Conservation (phyloP, 768 basidiomycete species). For the Lactarius hatsudake region DNA sequence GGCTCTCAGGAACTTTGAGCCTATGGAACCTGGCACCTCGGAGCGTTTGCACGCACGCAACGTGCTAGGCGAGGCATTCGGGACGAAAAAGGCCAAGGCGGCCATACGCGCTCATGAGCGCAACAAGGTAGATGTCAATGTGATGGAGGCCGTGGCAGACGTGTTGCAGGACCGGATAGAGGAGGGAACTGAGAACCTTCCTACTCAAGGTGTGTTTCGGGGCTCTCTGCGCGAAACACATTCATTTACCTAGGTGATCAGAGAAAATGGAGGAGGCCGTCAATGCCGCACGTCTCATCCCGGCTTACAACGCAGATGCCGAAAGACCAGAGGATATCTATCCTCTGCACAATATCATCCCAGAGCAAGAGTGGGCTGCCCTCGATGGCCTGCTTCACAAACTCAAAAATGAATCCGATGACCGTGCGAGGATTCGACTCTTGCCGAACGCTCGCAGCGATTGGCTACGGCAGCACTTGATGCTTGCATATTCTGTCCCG, state of each 20-base stretch:
- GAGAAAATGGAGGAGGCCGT: conserved; percentile 65
- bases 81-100: conserved; percentile 90
- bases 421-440: conserved; percentile 49
- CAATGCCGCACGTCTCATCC: conserved; percentile 70
- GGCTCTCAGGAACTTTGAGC: conserved; percentile 65
- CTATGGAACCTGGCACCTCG: conserved; percentile 48
- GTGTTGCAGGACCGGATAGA: conserved; percentile 84
- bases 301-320: conserved; percentile 67
- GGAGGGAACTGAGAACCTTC: conserved; percentile 62
- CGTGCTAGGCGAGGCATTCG: conserved; percentile 88
- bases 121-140: conserved; percentile 83
- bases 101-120: conserved; percentile 83
- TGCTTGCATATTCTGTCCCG: conserved; percentile 39
- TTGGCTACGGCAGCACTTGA: conserved; percentile 72
- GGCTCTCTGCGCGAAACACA: neutral
- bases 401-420: conserved; percentile 51
- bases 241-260: conserved; percentile 31
- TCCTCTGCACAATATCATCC: conserved; percentile 70
- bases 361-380: conserved; percentile 76
- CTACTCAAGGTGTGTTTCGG: conserved; percentile 57
- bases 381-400: conserved; percentile 46
- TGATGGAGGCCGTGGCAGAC: conserved; percentile 80
- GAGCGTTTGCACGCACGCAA: conserved; percentile 65
- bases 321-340: conserved; percentile 71
- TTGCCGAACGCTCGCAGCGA: conserved; percentile 61